phyloP scores from a whole-genome alignment of 495 filamentous ascomycete species.

The Entonaema liquescens region DNA sequence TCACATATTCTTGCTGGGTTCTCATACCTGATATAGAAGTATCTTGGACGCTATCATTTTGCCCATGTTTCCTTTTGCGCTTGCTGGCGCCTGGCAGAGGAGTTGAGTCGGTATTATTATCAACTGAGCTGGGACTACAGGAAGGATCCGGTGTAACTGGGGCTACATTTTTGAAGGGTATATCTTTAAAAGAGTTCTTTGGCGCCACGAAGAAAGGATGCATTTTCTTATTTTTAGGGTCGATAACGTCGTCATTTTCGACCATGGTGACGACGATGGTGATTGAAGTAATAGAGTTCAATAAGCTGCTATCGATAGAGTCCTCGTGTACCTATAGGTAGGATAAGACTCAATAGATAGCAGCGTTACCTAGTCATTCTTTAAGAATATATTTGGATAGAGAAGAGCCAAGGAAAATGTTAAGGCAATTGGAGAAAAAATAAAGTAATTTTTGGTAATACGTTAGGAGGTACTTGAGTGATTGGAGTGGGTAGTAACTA shows the following conservation, averaged over 20 bases:
- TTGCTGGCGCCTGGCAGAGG: background rate
- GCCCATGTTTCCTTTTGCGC: slow-evolving; percentile 40
- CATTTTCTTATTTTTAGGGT: slow-evolving; percentile 42
- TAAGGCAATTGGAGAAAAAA: no score
- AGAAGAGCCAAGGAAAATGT: background rate
- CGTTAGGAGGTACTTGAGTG: background rate
- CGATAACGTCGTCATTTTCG: slow-evolving; percentile 11
- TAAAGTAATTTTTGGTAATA: no score
- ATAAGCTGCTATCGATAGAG: background rate
- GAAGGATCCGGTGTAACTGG: slow-evolving; percentile 41
- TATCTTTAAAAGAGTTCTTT: slow-evolving; percentile 25
- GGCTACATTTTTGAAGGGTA: slow-evolving; percentile 7
- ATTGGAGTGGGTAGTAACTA: background rate
- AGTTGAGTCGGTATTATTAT: slow-evolving; percentile 15
- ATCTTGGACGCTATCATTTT: slow-evolving; percentile 9
- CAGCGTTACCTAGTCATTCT: background rate
- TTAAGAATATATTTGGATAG: background rate
- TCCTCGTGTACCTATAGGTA: background rate
- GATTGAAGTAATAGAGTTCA: background rate
- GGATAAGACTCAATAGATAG: background rate
- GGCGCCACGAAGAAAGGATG: slow-evolving; percentile 54
- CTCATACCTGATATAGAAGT: slow-evolving; percentile 8
- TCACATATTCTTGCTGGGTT: background rate
- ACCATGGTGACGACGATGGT: slow-evolving; percentile 29
- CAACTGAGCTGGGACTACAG: slow-evolving; percentile 28